Evolutionary conservation across 345 rosid species (phyloP), one percentile per base, ranked within the genome.

Genomic region (Hypericum androsaemum): DNA sequence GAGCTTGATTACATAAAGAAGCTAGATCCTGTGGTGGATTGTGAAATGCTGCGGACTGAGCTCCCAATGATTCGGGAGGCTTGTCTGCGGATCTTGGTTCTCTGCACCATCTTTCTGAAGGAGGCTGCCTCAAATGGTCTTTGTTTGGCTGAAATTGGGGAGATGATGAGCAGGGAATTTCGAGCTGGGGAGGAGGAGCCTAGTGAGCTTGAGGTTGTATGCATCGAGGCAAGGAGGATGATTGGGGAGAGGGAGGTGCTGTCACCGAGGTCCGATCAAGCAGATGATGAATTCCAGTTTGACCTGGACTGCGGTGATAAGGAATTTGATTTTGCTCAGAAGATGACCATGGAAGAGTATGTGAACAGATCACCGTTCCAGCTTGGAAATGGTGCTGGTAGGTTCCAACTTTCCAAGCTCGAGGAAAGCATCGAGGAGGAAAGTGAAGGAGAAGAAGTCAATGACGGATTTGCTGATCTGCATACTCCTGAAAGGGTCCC

Each of bases 151-250:
- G 94, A 85, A 74, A 94, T 94, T 57, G 99, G 97, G 58, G 99
- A 94, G 77, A 94, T 94, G 97, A 88, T 94, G 99, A 94, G 87
- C 57, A 72, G 99, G 56, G 95, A 88, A 58, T 88, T 86, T 52
- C 92, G 77, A 16, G 69, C 76, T 40, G 84, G 84, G 10, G 94
- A 83, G 61, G 97, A 88, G 77, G 95, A 86, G 63, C 99, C 99
- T 5, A 94, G 97, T 79, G 99, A 86, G 41, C 83, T 94, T 1
- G 97, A 94, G 83, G 80, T 82, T 57, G 66, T 86, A 47, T 94
- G 97, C 58, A 78, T 88, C 5, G 87, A 94, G 64, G 95, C 95
- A 7, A 94, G 79, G 78, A 79, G 81, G 71, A 51, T 77, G 62
- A 66, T 83, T 35, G 64, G 65, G 10, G 97, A 76, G 65, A 73